Base-by-base conservation (phyloP, 495 filamentous ascomycete genomes). In the Penicillium simplicissimum region DNA sequence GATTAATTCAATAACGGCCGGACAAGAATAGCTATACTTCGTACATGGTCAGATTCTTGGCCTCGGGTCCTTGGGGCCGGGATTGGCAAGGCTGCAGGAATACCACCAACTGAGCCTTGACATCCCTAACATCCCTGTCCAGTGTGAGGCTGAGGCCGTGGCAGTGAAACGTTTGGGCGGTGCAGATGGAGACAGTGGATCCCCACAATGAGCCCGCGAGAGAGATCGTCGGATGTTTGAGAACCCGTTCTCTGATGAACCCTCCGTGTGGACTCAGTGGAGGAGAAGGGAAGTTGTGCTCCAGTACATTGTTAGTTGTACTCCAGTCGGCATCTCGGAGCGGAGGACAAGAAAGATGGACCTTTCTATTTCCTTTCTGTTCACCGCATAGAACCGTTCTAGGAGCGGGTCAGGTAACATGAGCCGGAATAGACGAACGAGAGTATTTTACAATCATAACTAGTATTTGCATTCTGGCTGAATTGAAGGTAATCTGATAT, bases 101-200 rank as follows among this genome's bases (percentile, higher is more conserved):
- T 28, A 49, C 45, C 45, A 31, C 23, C 9, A 45, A 45, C 42
- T 21, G 42, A 21, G 10, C 21, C 40, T n/a, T 45, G 42, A 17
- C 42, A 45, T 45, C 36, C 14, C 21, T 33, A 2, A 28, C 13
- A 63, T 54, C 40, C 49, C 49, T 38, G 58, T 55, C 1, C 40
- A 43, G 17, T 45, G 42, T 68, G 68, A 70, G 68, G 68, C 60
- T 70, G 61, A 61, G 56, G 62, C 28, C 55, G 65, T 71, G 68
- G 68, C 68, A 71, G 68, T 68, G 68, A 62, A 62, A 62, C 58
- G 37, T 59, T 69, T 37, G 58, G 61, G 52, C 63, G 67, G 67
- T 70, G 68, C 65, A 66, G 53, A 61, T 58, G 52, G 59, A 56
- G 59, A 42, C 21, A 25, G 59, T 62, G 60, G 60, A 63, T 63